Base-by-base conservation (phyloP, 768 basidiomycete genomes). In the Collybia nuda region DNA sequence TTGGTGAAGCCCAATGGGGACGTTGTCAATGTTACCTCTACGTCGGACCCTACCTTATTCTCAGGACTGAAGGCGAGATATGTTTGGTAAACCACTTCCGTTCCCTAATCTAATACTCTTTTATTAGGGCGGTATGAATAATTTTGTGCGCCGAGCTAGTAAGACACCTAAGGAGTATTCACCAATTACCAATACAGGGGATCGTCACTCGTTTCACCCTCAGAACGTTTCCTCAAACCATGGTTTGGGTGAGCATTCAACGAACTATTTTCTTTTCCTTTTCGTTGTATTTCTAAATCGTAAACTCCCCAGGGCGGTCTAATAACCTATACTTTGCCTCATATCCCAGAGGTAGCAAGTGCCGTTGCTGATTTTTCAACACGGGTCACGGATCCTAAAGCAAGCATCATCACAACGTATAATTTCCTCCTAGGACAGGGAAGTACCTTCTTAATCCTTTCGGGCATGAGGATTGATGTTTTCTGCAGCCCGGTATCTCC, bases 121-220 rank as follows among this genome's bases (percentile, higher is more conserved):
- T 29, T 19, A 19, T 2, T 52, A 84, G 80, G 85, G 85, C 24
- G 84, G 84, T 8, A 61, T 72, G 55, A 85, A 87, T 54, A 87
- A 86, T 53, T 85, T 83, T 51, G 74, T 69, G 37, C 23, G 56
- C 18, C 39, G 6, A 19, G 6, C 24, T 3, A 9, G 39, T 15
- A 8, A 40, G 3, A 19, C 39, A 7, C 17, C 2, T 9, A 3
- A 5, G 5, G 18, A 6, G 8, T 18, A 5, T 11, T 19, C 17
- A 40, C 39, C 15, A 15, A 40, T 23, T 7, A 2, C 18, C 14
- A 19, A 18, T 15, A 2, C 21, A 75, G 75, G 85, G 85, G 0
- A 78, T 86, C 29, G 80, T 86, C 4, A 86, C 84, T 0, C 72
- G 64, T 36, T 80, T 86, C 56, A 80, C 76, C 0, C 47, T 86